Percentiles rank a stretch among this genome's conserved stretches.
Evolutionary conservation across 768 basidiomycete genomes (phyloP).

Genomic region (Kwoniella sp.): DNA sequence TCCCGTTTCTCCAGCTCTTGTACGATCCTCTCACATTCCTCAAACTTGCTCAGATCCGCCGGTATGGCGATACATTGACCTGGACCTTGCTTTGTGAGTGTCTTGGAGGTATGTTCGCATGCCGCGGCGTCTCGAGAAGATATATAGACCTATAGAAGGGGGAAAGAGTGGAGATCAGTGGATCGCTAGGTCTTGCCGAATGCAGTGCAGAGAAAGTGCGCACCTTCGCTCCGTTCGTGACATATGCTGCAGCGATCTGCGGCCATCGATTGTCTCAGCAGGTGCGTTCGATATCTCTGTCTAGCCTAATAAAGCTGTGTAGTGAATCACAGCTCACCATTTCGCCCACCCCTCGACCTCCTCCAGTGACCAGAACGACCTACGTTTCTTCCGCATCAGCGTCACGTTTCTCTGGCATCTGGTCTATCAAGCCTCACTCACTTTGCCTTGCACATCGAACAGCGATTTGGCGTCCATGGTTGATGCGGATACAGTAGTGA

Average conservation of each 20-base stretch:
- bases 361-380: conserved; percentile 67
- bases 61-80: conserved; percentile 64
- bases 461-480: conserved; percentile 42
- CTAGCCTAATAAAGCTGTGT: neutral
- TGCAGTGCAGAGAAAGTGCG: neutral
- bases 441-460: conserved; percentile 62
- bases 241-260: conserved; percentile 68
- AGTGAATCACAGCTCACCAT: conserved; percentile 59
- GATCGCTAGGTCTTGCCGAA: no score
- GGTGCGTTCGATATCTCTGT: neutral
- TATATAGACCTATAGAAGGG: conserved; percentile 62
- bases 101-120: conserved; percentile 62
- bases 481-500: neutral
- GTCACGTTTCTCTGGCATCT: neutral
- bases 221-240: conserved; percentile 64
- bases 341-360: conserved; percentile 69
- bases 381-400: conserved; percentile 18
- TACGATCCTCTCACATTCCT: conserved; percentile 64
- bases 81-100: conserved; percentile 63
- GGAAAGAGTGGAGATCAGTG: neutral
- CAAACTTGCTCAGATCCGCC: conserved; percentile 63
- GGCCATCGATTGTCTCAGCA: neutral
- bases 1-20: conserved; percentile 63
- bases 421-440: conserved; percentile 7
- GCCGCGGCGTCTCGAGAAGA: conserved; percentile 64